phyloP scores from a whole-genome alignment of 176 grass and related monocot genomes.

The Ananas comosus region DNA sequence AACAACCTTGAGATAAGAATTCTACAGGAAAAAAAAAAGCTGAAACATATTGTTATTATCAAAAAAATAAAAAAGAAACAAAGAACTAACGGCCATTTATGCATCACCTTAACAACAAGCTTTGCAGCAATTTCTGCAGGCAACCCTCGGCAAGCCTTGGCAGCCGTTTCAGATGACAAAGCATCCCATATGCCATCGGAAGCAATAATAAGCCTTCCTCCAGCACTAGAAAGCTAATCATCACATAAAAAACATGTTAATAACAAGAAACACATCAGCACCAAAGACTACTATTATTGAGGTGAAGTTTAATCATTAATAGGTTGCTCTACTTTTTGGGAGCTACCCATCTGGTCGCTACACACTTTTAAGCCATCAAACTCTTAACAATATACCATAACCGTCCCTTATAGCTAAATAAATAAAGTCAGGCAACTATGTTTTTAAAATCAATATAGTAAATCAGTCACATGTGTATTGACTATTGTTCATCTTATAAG shows the following conservation, averaged over 20 bases:
- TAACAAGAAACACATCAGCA: background rate
- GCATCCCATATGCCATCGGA: constrained; percentile 97
- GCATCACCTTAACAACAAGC: constrained; percentile 79
- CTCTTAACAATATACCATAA: too few relatives aligned
- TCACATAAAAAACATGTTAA: constrained; percentile 9
- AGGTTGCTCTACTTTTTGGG: too few relatives aligned
- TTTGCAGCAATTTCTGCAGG: constrained; percentile 85
- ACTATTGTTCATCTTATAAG: too few relatives aligned
- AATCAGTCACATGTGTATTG: too few relatives aligned
- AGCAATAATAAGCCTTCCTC: constrained; percentile 94
- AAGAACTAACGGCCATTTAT: background rate
- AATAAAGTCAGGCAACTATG: too few relatives aligned
- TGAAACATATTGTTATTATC: background rate
- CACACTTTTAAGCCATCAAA: too few relatives aligned
- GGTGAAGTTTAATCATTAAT: too few relatives aligned
- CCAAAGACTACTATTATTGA: too few relatives aligned
- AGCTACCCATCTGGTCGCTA: too few relatives aligned
- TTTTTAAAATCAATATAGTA: too few relatives aligned
- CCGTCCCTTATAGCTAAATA: too few relatives aligned
- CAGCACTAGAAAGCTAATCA: constrained; percentile 71
- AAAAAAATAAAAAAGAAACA: background rate
- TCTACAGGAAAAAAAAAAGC: background rate
- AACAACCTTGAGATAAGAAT: background rate
- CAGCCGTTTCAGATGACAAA: constrained; percentile 69
- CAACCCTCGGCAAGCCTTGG: constrained; percentile 55